Conservation (phyloP, 225 moss, liverwort and hornwort genomes). For the Straminergon stramineum region DNA sequence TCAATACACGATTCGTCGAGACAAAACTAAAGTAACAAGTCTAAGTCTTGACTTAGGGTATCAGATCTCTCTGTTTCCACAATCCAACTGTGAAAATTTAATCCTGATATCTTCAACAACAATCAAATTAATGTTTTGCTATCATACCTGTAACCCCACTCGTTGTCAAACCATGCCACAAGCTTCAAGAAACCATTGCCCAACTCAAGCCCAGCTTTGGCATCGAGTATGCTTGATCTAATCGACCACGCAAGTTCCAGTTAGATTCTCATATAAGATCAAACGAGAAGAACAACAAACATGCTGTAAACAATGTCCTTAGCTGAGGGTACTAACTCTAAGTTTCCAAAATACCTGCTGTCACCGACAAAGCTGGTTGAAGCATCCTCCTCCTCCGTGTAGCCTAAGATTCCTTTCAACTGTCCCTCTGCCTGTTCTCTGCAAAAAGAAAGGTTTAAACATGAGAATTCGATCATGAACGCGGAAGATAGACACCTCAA, state of each 20-base stretch:
- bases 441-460: background rate
- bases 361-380: slow-evolving; percentile 35
- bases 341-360: slow-evolving; percentile 19
- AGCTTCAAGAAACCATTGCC: slow-evolving; percentile 39
- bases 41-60: background rate
- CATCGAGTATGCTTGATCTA: slow-evolving; percentile 54
- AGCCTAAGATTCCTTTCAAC: slow-evolving; percentile 42
- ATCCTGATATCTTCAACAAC: background rate
- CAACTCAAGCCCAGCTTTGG: slow-evolving; percentile 37
- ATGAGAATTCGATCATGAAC: background rate
- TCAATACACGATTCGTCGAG: background rate
- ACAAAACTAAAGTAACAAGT: background rate
- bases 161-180: slow-evolving; percentile 55
- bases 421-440: slow-evolving; percentile 39
- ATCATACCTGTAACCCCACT: slow-evolving; percentile 55
- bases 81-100: background rate
- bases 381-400: slow-evolving; percentile 10
- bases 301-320: background rate
- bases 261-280: background rate
- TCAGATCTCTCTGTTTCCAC: background rate
- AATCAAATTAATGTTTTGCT: background rate
- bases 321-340: background rate
- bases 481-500: background rate
- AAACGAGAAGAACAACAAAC: background rate
- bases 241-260: background rate